These are phyloP conservation scores for Bryum argenteum DNA, from an alignment of 225 moss, liverwort and hornwort species.

Conservation along the genomic window DNA sequence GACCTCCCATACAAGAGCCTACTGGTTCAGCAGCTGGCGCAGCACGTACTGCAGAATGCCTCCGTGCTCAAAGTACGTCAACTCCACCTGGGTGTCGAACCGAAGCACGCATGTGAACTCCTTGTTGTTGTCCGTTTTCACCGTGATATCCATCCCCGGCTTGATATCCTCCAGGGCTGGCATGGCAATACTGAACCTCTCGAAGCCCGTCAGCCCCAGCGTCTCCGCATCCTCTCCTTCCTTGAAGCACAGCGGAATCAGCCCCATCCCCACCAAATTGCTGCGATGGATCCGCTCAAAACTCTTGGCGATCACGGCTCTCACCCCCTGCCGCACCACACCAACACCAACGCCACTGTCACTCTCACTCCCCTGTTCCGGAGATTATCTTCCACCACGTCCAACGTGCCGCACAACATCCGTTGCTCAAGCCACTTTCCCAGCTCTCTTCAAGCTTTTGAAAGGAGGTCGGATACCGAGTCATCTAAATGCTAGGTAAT, in stretches of 20 bases:
- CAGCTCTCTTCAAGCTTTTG: not conserved
- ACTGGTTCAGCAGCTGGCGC: conserved; percentile 53
- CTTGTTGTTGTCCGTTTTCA: conserved; percentile 75
- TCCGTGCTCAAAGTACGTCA: conserved; percentile 87
- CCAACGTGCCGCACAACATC: not conserved
- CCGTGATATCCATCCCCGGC: conserved; percentile 83
- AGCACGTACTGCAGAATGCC: conserved; percentile 94
- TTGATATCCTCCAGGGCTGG: conserved; percentile 66
- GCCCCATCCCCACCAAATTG: conserved; percentile 95
- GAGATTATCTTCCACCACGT: not conserved
- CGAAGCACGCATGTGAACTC: conserved; percentile 78
- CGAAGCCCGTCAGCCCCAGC: conserved; percentile 82
- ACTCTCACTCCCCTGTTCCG: not conserved
- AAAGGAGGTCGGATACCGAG: not conserved
- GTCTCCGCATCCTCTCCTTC: conserved; percentile 75
- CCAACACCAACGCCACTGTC: conserved; percentile 6
- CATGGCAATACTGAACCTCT: conserved; percentile 75
- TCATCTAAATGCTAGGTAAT: not conserved
- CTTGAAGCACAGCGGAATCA: conserved; percentile 94
- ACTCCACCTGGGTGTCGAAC: conserved; percentile 94
- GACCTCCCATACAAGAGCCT: conserved; percentile 19
- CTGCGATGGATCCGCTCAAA: conserved; percentile 99
- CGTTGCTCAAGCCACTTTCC: not conserved
- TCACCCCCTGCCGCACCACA: conserved; percentile 72
- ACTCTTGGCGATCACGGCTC: conserved; percentile 95